Evolutionary conservation across 192 early-diverging fungal species (phyloP).

Genomic region (Backusella sp.): DNA sequence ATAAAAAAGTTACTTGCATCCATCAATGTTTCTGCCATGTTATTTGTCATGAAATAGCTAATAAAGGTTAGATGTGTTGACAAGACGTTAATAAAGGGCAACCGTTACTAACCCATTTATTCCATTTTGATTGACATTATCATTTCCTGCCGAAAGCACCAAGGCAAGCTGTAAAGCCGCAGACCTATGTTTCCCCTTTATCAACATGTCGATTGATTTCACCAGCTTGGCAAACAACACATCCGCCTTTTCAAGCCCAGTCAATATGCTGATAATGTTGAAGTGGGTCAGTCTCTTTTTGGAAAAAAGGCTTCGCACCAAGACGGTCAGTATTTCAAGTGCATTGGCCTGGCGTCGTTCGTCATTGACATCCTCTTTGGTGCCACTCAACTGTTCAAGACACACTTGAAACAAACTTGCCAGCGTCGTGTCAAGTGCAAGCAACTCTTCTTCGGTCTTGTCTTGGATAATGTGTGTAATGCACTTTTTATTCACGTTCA

Average conservation of each 20-base stretch:
- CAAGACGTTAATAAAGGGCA: background rate
- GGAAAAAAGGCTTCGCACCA: slow-evolving; percentile 48
- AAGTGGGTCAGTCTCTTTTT: slow-evolving; percentile 54
- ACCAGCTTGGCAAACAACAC: slow-evolving; percentile 11
- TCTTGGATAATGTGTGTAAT: slow-evolving; percentile 18
- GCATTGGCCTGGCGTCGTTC: slow-evolving; percentile 34
- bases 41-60: slow-evolving; percentile 54
- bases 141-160: slow-evolving; percentile 47
- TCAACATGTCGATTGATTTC: slow-evolving; percentile 3
- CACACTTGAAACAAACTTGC: slow-evolving; percentile 43
- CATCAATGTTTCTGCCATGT: slow-evolving; percentile 44
- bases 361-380: background rate
- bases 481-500: slow-evolving; percentile 15
- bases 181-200: slow-evolving; percentile 1
- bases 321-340: slow-evolving; percentile 19
- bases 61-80: background rate
- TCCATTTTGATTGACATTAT: slow-evolving; percentile 59
- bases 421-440: slow-evolving; percentile 40
- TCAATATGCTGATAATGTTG: slow-evolving; percentile 51
- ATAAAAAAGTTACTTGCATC: slow-evolving; percentile 28
- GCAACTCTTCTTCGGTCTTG: slow-evolving; percentile 46
- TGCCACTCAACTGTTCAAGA: slow-evolving; percentile 37
- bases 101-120: slow-evolving; percentile 41
- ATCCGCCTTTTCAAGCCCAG: slow-evolving; percentile 39
- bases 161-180: slow-evolving; percentile 19